These are phyloP conservation scores for Coemansia sp. DNA, from an alignment of 192 early-diverging fungal species.

Conservation along the genomic window DNA sequence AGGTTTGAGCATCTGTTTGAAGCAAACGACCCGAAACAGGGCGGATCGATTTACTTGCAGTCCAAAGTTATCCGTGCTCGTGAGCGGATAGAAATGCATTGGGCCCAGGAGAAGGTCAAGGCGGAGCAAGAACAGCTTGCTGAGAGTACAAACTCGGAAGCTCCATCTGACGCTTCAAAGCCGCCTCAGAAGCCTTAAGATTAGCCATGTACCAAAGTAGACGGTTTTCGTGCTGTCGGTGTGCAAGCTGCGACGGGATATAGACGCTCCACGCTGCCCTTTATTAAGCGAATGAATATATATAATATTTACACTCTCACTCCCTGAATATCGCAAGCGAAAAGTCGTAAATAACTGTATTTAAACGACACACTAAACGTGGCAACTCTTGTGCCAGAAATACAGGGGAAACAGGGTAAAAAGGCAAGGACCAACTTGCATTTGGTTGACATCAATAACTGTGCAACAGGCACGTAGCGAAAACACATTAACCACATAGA, in stretches of 20 bases:
- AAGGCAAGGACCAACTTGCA: background rate
- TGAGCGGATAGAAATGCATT: slow-evolving; percentile 90
- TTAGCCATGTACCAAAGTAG: background rate
- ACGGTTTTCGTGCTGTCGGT: no score
- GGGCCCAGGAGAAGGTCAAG: slow-evolving; percentile 54
- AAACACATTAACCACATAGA: background rate
- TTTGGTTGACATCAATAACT: no score
- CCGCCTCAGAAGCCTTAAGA: background rate
- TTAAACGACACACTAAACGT: no score
- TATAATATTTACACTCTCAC: no score
- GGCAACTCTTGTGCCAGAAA: no score
- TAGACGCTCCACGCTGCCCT: no score
- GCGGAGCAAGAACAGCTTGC: slow-evolving; percentile 28
- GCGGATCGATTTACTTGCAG: slow-evolving; percentile 92
- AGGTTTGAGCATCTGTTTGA: slow-evolving; percentile 85
- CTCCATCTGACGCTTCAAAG: background rate
- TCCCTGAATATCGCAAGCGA: no score
- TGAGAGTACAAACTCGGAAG: background rate
- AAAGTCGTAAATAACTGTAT: no score
- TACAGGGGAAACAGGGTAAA: background rate
- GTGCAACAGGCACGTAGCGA: background rate
- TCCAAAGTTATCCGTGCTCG: slow-evolving; percentile 90
- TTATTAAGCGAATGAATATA: no score
- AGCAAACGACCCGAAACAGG: slow-evolving; percentile 76
- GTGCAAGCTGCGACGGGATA: no score